A percentile compares a stretch with the other conserved stretches of the same genome.
These are phyloP conservation scores for Gaillardinia entomophila DNA, from an alignment of 805 yeast genomes.

Conservation along the genomic window DNA sequence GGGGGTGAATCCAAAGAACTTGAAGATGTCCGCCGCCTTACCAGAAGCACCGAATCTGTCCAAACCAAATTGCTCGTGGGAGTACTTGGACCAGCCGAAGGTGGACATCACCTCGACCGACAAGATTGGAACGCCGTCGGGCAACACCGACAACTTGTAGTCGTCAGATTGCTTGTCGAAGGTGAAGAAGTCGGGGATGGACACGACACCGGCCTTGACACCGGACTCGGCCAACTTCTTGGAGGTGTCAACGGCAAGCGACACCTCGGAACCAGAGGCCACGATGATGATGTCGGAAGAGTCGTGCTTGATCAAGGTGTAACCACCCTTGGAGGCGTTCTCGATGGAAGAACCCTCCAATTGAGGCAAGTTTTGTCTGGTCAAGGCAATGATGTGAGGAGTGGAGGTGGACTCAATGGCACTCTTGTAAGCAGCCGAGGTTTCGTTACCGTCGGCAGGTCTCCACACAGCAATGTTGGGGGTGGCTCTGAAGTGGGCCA, in stretches of 20 bases:
- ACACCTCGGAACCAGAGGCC: constrained; percentile 94
- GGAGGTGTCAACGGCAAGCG: constrained; percentile 75
- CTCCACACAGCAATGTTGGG: constrained; percentile 86
- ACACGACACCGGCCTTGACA: constrained; percentile 74
- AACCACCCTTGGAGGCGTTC: constrained; percentile 94
- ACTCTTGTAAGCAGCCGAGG: constrained; percentile 72
- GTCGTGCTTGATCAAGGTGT: constrained; percentile 55
- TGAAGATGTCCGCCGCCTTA: constrained; percentile 75
- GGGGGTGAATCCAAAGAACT: constrained; percentile 83
- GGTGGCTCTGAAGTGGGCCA: constrained; percentile 79
- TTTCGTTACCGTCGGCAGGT: constrained; percentile 91
- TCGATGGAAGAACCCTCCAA: constrained; percentile 88
- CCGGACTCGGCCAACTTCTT: constrained; percentile 64
- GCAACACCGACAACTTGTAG: constrained; percentile 81
- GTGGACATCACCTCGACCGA: constrained; percentile 93
- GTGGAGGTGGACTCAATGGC: constrained; percentile 58
- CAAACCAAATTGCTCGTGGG: constrained; percentile 95
- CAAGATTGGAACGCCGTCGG: constrained; percentile 89
- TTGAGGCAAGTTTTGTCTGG: constrained; percentile 90
- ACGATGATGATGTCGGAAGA: constrained; percentile 68
- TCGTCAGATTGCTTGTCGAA: constrained; percentile 79
- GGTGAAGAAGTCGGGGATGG: constrained; percentile 88
- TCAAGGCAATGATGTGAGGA: constrained; percentile 70
- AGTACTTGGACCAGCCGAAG: constrained; percentile 88
- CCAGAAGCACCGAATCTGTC: constrained; percentile 97